Evolutionary conservation across 164 flowering plant species (phyloP), one percentile per base, ranked within the genome.

Genomic region (Liquidambar formosana): DNA sequence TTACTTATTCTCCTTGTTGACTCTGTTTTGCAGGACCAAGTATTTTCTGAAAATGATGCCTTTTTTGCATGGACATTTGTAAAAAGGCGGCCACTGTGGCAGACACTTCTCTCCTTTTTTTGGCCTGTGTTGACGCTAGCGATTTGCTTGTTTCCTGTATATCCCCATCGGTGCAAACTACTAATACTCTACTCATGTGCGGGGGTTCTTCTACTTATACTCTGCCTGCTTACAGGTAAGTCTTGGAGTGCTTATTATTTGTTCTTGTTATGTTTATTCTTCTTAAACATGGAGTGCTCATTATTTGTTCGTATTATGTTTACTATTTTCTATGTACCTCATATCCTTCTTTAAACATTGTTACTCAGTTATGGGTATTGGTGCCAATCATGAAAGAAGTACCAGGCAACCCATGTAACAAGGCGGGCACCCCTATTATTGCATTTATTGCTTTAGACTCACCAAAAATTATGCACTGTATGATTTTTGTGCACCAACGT

Each of bases 121-220:
- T 93, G 97, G 97, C 99, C 97, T 45, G 89, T 95, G 66, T 79
- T 90, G 83, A 95, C 99, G 0, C 85, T 95, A 6, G 99, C 97
- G n/a, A 91, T 91, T 67, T 95, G 99, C 85, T 86, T 95, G 85
- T 93, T 95, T 80, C 97, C 99, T 72, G 93, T 95, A 51, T 93
- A 93, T 81, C 99, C 99, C 28, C 97, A 95, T 78, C 74, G 73
- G 57, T 83, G 83, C 89, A 95, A 95, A 83, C 79, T 95, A 53
- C 64, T 93, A 21, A 85, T 93, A 57, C 91, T 95, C 60, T 95
- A 95, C 81, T 75, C 87, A 57, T 91, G 97, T 75, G 97, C 95
- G 25, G 97, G 99, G 66, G 69, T 91, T 61, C 91, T 95, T 61
- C 79, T 92, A 22, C 83, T 88, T 59, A 91, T 93, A 53, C 79